Conservation (phyloP, 495 filamentous ascomycete genomes). For the Penicillium silybi region DNA sequence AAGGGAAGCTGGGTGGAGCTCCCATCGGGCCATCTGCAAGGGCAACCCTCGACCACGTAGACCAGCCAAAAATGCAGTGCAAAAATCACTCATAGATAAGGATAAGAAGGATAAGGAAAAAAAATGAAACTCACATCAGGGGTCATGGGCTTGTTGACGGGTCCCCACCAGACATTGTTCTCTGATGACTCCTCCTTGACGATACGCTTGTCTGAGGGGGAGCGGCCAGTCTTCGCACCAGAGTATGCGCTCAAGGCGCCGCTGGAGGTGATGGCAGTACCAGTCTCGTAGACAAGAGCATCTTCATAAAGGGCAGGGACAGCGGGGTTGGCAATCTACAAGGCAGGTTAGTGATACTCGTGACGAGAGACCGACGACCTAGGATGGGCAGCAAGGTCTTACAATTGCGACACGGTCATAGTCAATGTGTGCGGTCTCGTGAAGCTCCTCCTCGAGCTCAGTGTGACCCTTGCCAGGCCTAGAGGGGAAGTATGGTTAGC, state of each 20-base stretch:
- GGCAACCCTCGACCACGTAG: constrained; percentile 12
- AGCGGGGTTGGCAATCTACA: constrained; percentile 80
- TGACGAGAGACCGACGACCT: too few species aligned
- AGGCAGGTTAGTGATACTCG: constrained; percentile 14
- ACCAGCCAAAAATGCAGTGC: constrained; percentile 12
- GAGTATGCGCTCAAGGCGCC: constrained; percentile 97
- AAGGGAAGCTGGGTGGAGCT: constrained; percentile 15
- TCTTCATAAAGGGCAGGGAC: constrained; percentile 97
- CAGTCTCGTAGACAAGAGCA: constrained; percentile 97
- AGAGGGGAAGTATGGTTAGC: constrained; percentile 29
- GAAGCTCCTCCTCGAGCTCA: constrained; percentile 94
- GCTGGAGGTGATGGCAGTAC: constrained; percentile 91
- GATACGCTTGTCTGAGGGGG: constrained; percentile 93
- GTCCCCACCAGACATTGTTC: constrained; percentile 94
- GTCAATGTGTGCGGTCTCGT: constrained; percentile 98
- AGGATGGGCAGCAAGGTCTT: constrained; percentile 27
- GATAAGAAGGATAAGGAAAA: too few species aligned
- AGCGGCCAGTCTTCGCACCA: constrained; percentile 95
- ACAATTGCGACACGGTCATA: constrained; percentile 98
- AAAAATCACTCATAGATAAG: constrained; percentile 26
- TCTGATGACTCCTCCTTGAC: constrained; percentile 88
- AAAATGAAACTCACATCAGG: constrained; percentile 74
- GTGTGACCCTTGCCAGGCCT: constrained; percentile 86
- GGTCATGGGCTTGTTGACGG: constrained; percentile 98
- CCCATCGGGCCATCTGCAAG: constrained; percentile 28